A percentile compares a stretch with the other conserved stretches of the same genome.
phyloP scores from a whole-genome alignment of 2,329 filamentous ascomycete species.

The Claviceps sp. region DNA sequence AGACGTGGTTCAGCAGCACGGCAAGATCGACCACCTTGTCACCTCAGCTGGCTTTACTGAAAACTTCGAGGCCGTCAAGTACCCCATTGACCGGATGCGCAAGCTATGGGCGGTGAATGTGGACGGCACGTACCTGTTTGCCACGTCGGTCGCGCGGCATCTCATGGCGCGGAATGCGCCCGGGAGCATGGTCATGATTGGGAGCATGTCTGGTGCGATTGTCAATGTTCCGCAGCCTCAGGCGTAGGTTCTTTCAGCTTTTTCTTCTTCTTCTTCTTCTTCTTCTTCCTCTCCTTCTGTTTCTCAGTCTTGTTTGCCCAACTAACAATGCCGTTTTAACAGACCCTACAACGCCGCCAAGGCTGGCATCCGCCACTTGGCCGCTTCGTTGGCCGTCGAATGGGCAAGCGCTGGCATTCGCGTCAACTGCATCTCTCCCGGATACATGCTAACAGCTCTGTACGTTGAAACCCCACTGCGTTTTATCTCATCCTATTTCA shows the following conservation, averaged over 20 bases:
- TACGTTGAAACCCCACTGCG: slow-evolving; percentile 31
- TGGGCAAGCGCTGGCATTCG: slow-evolving; percentile 82
- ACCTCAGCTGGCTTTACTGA: slow-evolving; percentile 96
- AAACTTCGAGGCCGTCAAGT: slow-evolving; percentile 84
- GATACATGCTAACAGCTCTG: slow-evolving; percentile 93
- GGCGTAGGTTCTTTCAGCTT: slow-evolving; percentile 33
- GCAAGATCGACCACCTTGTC: slow-evolving; percentile 80
- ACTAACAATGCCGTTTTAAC: not conserved
- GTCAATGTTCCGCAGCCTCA: slow-evolving; percentile 95
- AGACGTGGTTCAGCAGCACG: slow-evolving; percentile 46
- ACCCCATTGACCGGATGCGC: slow-evolving; percentile 80
- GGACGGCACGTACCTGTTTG: slow-evolving; percentile 81
- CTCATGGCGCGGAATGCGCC: slow-evolving; percentile 67
- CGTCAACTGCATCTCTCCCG: slow-evolving; percentile 89
- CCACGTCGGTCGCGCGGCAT: slow-evolving; percentile 72
- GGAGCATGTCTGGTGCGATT: slow-evolving; percentile 85
- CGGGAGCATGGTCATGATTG: slow-evolving; percentile 88
- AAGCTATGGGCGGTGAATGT: slow-evolving; percentile 94
- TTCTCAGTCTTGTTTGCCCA: too few species aligned
- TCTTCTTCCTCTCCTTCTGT: too few species aligned
- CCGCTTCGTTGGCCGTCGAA: slow-evolving; percentile 78
- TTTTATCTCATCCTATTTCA: not conserved
- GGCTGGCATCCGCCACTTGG: slow-evolving; percentile 80
- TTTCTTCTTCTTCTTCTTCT: not conserved
- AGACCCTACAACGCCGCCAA: slow-evolving; percentile 86